These are phyloP conservation scores for Fusarium lateritium DNA, from an alignment of 2,329 filamentous ascomycete species.

Conservation along the genomic window DNA sequence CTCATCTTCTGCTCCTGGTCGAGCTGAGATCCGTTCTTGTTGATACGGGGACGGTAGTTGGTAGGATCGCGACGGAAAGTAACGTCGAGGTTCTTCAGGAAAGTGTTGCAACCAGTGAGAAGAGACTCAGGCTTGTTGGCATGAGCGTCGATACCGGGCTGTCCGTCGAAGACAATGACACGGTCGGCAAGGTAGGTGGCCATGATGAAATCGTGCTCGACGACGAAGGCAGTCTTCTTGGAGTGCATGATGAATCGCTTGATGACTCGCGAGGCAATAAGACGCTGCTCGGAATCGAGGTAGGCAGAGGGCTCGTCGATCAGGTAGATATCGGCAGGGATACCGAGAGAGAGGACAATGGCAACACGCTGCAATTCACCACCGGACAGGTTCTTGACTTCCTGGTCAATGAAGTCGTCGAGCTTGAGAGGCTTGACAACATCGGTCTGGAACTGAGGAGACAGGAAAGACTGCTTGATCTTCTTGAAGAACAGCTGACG, in stretches of 20 bases:
- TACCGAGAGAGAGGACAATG: constrained; percentile 95
- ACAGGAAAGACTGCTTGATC: constrained; percentile 97
- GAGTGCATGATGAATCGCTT: constrained; percentile 99
- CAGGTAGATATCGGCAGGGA: constrained; percentile 97
- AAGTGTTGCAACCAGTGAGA: constrained; percentile 94
- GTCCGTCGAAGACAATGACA: constrained; percentile 97
- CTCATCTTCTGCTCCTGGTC: constrained; percentile 96
- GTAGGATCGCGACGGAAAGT: constrained; percentile 98
- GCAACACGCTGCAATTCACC: constrained; percentile 99
- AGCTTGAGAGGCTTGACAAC: constrained; percentile 99
- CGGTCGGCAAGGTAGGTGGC: constrained; percentile 83
- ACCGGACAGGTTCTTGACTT: constrained; percentile 98
- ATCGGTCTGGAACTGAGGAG: constrained; percentile 98
- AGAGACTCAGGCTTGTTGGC: constrained; percentile 94
- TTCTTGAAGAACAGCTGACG: constrained; percentile 99
- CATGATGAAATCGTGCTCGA: constrained; percentile 99
- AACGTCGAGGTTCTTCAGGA: constrained; percentile 96
- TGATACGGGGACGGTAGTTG: constrained; percentile 97
- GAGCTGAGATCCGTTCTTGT: constrained; percentile 95
- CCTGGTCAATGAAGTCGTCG: constrained; percentile 99
- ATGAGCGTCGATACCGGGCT: constrained; percentile 89
- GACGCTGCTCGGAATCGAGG: constrained; percentile 99
- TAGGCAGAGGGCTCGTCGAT: constrained; percentile 99
- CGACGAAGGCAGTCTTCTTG: constrained; percentile 99
- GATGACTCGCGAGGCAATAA: constrained; percentile 96